Percentiles rank a stretch among this genome's conserved stretches.
These are phyloP conservation scores for Lathyrus aphaca DNA, from an alignment of 306 rosid species.

Conservation along the genomic window DNA sequence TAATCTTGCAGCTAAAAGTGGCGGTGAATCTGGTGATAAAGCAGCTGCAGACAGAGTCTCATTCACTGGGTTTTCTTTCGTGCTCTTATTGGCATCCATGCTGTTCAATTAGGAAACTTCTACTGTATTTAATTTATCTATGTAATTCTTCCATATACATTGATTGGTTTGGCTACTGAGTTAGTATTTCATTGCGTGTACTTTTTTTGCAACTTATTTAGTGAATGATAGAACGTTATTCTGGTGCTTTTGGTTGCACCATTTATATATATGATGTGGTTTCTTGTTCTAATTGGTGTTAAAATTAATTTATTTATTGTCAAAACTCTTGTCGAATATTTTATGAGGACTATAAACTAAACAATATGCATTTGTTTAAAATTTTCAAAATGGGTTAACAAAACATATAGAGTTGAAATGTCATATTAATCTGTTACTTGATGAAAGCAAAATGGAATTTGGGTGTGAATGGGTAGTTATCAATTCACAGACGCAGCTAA, in stretches of 20 bases:
- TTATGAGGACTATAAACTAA: not conserved
- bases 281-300: not conserved
- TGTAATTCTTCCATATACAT: constrained; percentile 1
- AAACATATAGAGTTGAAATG: not conserved
- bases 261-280: not conserved
- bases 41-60: constrained; percentile 46
- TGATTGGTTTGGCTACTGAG: not conserved
- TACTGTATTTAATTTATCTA: constrained; percentile 18
- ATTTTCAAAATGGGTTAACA: not conserved
- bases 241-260: constrained; percentile 30
- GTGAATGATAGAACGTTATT: constrained; percentile 5
- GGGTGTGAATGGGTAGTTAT: too few species aligned
- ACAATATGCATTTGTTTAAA: not conserved
- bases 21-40: constrained; percentile 3
- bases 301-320: not conserved
- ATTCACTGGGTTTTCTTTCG: constrained; percentile 50
- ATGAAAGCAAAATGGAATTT: not conserved
- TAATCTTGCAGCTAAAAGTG: constrained; percentile 40
- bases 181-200: constrained; percentile 28
- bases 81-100: constrained; percentile 51
- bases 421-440: not conserved
- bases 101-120: constrained; percentile 41
- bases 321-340: not conserved
- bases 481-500: too few species aligned
- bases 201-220: not conserved